Evolutionary conservation across 192 early-diverging fungal genomes (phyloP).

Genomic region (Chytriomyces confervae): DNA sequence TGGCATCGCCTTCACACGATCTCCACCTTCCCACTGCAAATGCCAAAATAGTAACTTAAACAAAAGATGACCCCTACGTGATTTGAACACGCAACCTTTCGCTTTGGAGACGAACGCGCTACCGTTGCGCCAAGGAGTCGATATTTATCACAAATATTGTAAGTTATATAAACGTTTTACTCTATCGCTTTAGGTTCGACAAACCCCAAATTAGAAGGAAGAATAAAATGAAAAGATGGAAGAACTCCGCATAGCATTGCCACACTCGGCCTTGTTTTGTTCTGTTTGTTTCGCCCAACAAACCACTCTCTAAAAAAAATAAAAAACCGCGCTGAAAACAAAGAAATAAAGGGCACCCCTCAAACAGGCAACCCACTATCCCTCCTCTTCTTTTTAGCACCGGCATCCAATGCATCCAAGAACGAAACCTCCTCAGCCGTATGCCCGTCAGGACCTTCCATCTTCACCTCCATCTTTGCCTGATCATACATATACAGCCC

Average conservation of each 20-base stretch:
- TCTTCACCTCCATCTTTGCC: constrained; percentile 72
- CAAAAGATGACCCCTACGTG: constrained; percentile 25
- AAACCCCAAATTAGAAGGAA: too few relatives aligned
- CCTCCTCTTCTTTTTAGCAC: background rate
- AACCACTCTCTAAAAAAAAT: background rate
- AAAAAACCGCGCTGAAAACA: background rate
- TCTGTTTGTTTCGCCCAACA: too few relatives aligned
- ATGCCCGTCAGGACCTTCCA: background rate
- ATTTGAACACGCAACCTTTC: constrained; percentile 34
- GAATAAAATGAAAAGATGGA: too few relatives aligned
- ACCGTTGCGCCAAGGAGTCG: constrained; percentile 27
- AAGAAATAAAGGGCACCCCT: background rate
- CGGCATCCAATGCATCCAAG: background rate
- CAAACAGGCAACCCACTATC: background rate
- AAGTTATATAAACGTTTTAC: too few relatives aligned
- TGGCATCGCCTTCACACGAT: too few relatives aligned
- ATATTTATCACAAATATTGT: too few relatives aligned
- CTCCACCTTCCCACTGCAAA: too few relatives aligned
- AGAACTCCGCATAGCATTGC: too few relatives aligned
- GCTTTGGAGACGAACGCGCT: constrained; percentile 33
- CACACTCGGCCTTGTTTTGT: too few relatives aligned
- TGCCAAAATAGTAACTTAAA: background rate
- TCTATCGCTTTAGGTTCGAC: too few relatives aligned
- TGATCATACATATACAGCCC: constrained; percentile 85
- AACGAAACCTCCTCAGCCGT: background rate